These are phyloP conservation scores for Papilionanthe hybrid DNA, from an alignment of 116 monocot genomes.

Conservation along the genomic window DNA sequence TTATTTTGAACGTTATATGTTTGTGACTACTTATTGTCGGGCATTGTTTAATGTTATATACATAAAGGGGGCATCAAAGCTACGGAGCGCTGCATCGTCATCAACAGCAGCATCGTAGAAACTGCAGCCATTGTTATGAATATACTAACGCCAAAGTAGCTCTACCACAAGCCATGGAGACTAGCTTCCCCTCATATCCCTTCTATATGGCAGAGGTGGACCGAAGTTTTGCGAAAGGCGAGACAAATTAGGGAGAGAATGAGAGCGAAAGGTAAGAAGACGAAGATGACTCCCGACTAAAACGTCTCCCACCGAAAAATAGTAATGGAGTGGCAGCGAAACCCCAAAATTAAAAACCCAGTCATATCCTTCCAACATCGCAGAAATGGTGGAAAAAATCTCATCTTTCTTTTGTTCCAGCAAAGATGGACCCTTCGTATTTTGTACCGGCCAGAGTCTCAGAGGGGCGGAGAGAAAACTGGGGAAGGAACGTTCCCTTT, in stretches of 20 bases:
- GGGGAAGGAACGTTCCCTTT: constrained; percentile 26
- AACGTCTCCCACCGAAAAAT: not conserved
- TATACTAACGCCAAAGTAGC: not conserved
- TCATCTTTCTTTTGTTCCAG: constrained; percentile 4
- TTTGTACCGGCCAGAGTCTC: constrained; percentile 25
- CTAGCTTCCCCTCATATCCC: not conserved
- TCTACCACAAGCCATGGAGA: not conserved
- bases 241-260: not conserved
- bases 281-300: constrained; percentile 9
- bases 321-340: constrained; percentile 9
- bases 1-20: no score
- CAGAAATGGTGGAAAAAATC: not conserved
- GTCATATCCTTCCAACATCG: constrained; percentile 8
- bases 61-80: no score
- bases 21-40: no score
- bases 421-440: constrained; percentile 21
- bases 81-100: no score
- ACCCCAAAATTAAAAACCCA: constrained; percentile 3
- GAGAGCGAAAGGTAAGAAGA: constrained; percentile 6
- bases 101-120: not conserved
- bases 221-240: not conserved
- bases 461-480: constrained; percentile 20
- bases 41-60: no score
- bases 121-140: not conserved
- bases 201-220: constrained; percentile 20